Evolutionary conservation across 768 basidiomycete genomes (phyloP).

Genomic region (Kwoniella sp.): DNA sequence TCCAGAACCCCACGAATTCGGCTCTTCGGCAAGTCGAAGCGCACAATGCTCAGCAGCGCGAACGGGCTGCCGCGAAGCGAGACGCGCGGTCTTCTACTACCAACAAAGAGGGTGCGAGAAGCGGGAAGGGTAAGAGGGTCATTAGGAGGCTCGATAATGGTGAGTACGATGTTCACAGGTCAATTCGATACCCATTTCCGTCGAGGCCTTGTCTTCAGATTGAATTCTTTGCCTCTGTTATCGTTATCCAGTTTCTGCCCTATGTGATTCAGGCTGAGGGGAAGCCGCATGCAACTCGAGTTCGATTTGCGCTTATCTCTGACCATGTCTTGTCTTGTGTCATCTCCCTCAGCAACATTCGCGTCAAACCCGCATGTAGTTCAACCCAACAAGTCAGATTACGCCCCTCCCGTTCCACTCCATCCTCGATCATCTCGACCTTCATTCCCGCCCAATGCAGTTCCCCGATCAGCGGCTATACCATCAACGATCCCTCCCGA

Average conservation of each 20-base stretch:
- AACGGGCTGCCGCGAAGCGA: conserved; percentile 39
- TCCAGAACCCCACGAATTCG: conserved; percentile 47
- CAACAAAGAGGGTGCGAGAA: conserved; percentile 17
- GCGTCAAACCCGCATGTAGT: conserved; percentile 50
- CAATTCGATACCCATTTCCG: too few species aligned
- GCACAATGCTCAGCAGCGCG: conserved; percentile 52
- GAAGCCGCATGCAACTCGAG: too few species aligned
- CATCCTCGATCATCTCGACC: conserved; percentile 33
- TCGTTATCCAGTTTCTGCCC: too few species aligned
- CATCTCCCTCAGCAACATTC: conserved; percentile 37
- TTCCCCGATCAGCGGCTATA: conserved; percentile 35
- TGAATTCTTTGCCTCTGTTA: too few species aligned
- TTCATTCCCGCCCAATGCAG: conserved; percentile 37
- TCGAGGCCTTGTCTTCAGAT: too few species aligned
- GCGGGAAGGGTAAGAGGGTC: conserved; percentile 47
- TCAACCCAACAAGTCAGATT: conserved; percentile 41
- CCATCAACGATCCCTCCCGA: conserved; percentile 22
- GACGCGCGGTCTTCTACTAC: conserved; percentile 22
- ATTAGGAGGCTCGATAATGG: conserved; percentile 53
- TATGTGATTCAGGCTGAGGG: too few species aligned
- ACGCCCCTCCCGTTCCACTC: conserved; percentile 42
- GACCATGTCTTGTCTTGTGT: neutral
- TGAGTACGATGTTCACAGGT: conserved; percentile 20
- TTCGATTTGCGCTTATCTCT: too few species aligned
- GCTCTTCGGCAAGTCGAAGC: conserved; percentile 42